phyloP scores from a whole-genome alignment of 768 basidiomycete species.

The Clitopilus hobsonii region DNA sequence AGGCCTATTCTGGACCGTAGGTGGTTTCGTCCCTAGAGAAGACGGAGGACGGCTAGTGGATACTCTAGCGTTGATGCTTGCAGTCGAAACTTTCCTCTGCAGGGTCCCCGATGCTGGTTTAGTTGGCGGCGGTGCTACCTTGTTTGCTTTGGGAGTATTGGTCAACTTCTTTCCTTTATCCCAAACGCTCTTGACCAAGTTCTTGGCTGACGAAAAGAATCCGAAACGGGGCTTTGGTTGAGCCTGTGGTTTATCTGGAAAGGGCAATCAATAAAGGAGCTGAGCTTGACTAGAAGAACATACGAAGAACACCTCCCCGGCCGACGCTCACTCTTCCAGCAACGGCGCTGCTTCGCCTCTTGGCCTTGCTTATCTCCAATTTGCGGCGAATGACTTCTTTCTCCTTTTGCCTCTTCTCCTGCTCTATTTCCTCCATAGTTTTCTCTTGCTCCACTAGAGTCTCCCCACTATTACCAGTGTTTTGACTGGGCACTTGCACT shows the following conservation, averaged over 20 bases:
- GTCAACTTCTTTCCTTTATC: constrained; percentile 42
- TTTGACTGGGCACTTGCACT: constrained; percentile 21
- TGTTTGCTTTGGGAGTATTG: constrained; percentile 10
- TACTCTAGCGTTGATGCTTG: background rate
- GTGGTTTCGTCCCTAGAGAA: constrained; percentile 10
- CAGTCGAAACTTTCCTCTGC: constrained; percentile 8
- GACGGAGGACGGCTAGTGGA: constrained; percentile 10
- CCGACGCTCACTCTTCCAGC: constrained; percentile 34
- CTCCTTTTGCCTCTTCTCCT: constrained; percentile 44
- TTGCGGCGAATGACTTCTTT: constrained; percentile 57
- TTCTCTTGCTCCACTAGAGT: constrained; percentile 32
- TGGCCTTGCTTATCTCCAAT: constrained; percentile 62
- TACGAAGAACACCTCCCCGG: constrained; percentile 35
- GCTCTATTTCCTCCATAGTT: constrained; percentile 35
- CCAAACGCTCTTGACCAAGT: constrained; percentile 71
- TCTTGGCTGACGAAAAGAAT: constrained; percentile 68
- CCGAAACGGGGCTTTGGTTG: constrained; percentile 52
- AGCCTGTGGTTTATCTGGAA: constrained; percentile 32
- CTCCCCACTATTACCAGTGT: constrained; percentile 7
- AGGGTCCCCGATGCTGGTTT: constrained; percentile 3
- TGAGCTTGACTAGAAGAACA: constrained; percentile 14
- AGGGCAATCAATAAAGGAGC: constrained; percentile 6
- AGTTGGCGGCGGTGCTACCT: constrained; percentile 7
- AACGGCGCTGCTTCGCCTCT: constrained; percentile 65
- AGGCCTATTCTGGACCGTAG: background rate